Base-by-base conservation (phyloP, 805 yeast genomes). In the Lachancea meyersii region DNA sequence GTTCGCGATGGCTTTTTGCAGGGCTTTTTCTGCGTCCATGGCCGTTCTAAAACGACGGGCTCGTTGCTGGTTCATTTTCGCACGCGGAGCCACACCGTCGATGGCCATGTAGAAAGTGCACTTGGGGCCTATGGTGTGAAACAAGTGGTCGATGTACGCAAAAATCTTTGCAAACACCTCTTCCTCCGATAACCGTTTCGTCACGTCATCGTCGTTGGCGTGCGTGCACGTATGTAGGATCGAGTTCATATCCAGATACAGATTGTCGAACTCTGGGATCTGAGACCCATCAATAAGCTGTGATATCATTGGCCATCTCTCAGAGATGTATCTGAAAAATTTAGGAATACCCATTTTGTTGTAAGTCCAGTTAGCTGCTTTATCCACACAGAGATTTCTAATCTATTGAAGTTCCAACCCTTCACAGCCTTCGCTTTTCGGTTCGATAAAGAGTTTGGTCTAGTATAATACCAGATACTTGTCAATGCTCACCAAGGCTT, bases 31-130 rank as follows among this genome's bases (percentile, higher is more conserved):
- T 1, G 96, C 96, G 58, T 91, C 97, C 54, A 80, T 74, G 1
- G 96, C 97, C 23, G 96, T 80, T 64, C 96, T 74, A 64, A 91
- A 91, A 68, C 98, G 79, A 72, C 98, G 80, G 0, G 96, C 80
- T 67, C 98, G 78, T 65, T 91, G 98, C 65, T 91, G 97, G 61
- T 91, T 91, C 96, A 91, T 89, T 60, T 91, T 91, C 9, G 98
- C 98, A 61, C 98, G 73, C 32, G 98, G 98, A 0, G 98, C 98
- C 40, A 91, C 97, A 61, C 98, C 98, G 68, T 91, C 98, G 55
- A 91, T 86, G 3, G 98, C 97, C 96, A 91, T 88, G 61, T 83
- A 89, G 53, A 91, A 86, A 11, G 82, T 77, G 59, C 86, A 76
- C 54, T 84, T 73, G 7, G 99, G 99, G 61, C 80, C 79, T 51